These are phyloP conservation scores for Tetrahymena borealis DNA, from an alignment of 73 alveolate species.

Conservation along the genomic window DNA sequence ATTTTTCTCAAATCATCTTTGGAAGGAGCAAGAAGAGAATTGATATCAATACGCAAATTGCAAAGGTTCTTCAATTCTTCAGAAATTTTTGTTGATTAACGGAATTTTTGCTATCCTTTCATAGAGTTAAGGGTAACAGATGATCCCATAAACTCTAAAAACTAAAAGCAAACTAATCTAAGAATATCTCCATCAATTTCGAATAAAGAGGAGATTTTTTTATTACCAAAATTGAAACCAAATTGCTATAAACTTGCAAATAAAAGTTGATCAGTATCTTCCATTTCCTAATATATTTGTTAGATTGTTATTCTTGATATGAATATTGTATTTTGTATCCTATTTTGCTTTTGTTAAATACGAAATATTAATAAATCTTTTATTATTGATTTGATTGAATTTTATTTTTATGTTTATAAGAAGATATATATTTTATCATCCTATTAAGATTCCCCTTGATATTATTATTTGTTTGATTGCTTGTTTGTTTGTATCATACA, in stretches of 20 bases:
- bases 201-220: not conserved
- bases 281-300: not conserved
- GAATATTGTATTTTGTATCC: not conserved
- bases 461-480: too few species aligned
- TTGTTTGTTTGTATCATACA: too few species aligned
- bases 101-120: not conserved
- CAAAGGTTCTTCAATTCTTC: not conserved
- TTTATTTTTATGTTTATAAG: not conserved
- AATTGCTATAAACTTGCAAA: not conserved
- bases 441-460: too few species aligned
- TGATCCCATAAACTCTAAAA: not conserved
- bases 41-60: not conserved
- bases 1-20: not conserved
- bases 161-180: not conserved
- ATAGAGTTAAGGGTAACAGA: not conserved
- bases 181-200: not conserved
- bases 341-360: not conserved
- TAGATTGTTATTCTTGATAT: too few species aligned
- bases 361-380: not conserved
- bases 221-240: not conserved
- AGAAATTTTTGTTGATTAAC: not conserved
- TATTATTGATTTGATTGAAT: not conserved
- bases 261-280: not conserved
- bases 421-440: too few species aligned
- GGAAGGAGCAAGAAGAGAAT: not conserved